Evolutionary conservation across 225 moss, liverwort and hornwort species (phyloP).

Genomic region (Physcomitrium patens): DNA sequence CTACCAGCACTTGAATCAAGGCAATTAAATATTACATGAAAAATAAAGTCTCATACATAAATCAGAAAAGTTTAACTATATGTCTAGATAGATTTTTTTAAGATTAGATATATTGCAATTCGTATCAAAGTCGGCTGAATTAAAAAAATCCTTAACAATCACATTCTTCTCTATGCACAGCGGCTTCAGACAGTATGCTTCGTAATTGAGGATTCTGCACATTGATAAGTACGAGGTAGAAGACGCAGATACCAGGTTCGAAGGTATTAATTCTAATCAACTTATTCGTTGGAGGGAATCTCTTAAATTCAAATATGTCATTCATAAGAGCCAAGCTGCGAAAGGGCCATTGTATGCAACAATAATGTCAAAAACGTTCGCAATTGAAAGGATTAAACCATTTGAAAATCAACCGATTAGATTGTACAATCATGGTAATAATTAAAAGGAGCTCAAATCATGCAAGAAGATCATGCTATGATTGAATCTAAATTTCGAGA

Average conservation of each 20-base stretch:
- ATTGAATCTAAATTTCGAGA: constrained; percentile 9
- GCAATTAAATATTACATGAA: constrained; percentile 10
- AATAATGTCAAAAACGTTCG: not conserved
- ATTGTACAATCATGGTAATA: not conserved
- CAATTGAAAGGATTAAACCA: not conserved
- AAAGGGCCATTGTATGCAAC: not conserved
- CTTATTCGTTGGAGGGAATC: not conserved
- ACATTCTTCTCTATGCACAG: not conserved
- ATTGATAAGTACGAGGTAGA: not conserved
- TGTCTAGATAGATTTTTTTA: not conserved
- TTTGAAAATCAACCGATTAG: not conserved
- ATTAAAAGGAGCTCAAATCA: not conserved
- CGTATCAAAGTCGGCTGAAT: constrained; percentile 6
- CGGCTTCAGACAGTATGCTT: not conserved
- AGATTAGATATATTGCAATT: not conserved
- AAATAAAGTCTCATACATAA: constrained; percentile 15
- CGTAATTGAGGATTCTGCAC: not conserved
- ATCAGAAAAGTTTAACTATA: not conserved
- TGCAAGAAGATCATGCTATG: not conserved
- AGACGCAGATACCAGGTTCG: not conserved
- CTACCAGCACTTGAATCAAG: constrained; percentile 19
- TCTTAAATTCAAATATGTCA: not conserved
- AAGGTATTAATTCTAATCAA: constrained; percentile 4
- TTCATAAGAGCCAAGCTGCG: not conserved
- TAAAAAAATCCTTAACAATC: not conserved